A percentile compares a stretch with the other conserved stretches of the same genome.
phyloP scores from a whole-genome alignment of 768 basidiomycete species.

The Auricularia sp. region DNA sequence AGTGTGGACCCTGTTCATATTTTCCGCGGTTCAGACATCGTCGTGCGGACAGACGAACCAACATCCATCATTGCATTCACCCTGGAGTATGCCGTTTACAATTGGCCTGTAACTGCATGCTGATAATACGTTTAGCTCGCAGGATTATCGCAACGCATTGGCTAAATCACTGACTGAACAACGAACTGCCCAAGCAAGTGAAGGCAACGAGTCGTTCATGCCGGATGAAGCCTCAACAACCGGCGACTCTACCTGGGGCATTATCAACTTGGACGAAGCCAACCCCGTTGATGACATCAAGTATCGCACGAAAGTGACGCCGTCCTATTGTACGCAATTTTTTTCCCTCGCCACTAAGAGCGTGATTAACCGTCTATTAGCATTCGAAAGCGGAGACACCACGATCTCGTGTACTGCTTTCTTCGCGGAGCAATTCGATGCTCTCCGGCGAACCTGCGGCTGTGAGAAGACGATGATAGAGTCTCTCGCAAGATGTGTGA shows the following conservation, averaged over 20 bases:
- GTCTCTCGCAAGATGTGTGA: constrained; percentile 84
- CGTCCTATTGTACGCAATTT: background rate
- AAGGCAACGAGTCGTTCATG: constrained; percentile 81
- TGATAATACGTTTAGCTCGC: constrained; percentile 40
- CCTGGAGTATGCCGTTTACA: constrained; percentile 49
- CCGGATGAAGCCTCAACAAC: constrained; percentile 77
- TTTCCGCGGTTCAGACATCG: constrained; percentile 88
- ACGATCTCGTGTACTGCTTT: constrained; percentile 90
- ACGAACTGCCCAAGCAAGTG: constrained; percentile 42
- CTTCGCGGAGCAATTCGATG: constrained; percentile 95
- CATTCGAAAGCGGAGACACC: constrained; percentile 81
- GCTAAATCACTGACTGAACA: constrained; percentile 69
- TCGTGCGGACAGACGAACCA: constrained; percentile 92
- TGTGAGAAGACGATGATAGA: constrained; percentile 93
- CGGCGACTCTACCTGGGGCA: constrained; percentile 88
- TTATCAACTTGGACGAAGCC: constrained; percentile 59
- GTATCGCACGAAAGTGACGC: background rate
- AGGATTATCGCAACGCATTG: constrained; percentile 73
- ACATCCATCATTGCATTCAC: constrained; percentile 96
- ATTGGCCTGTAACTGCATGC: constrained; percentile 4
- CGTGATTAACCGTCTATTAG: constrained; percentile 26
- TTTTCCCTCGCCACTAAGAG: no score
- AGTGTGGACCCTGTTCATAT: constrained; percentile 82
- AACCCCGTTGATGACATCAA: constrained; percentile 10
- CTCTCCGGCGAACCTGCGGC: constrained; percentile 81